These are phyloP conservation scores for Chaetomiaceae sp. DNA, from an alignment of 2,329 filamentous ascomycete species.

Conservation along the genomic window DNA sequence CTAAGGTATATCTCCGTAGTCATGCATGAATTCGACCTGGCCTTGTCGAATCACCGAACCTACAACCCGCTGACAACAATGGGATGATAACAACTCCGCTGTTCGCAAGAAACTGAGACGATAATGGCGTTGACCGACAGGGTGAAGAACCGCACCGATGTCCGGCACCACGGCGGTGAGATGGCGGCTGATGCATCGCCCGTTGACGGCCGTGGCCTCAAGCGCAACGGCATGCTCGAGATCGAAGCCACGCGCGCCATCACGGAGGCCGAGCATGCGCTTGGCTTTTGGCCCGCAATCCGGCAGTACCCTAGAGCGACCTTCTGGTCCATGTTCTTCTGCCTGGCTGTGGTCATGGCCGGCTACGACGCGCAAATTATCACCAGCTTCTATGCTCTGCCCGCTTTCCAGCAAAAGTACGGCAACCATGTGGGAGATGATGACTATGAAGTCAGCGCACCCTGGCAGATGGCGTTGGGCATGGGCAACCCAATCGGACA, in stretches of 20 bases:
- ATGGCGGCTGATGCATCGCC: too few species aligned
- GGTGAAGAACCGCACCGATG: too few species aligned
- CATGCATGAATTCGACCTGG: too few species aligned
- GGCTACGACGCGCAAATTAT: constrained; percentile 63
- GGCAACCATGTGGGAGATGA: constrained; percentile 45
- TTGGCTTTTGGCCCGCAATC: constrained; percentile 36
- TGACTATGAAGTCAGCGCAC: constrained; percentile 38
- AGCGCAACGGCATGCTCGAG: background rate
- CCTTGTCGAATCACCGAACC: too few species aligned
- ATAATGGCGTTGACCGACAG: too few species aligned
- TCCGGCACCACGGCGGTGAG: too few species aligned
- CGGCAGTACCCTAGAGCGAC: constrained; percentile 44
- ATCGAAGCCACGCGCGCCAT: constrained; percentile 1
- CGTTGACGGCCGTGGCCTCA: background rate
- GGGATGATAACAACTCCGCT: too few species aligned
- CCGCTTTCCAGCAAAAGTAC: constrained; percentile 54
- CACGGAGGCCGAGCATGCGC: background rate
- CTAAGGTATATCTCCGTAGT: too few species aligned
- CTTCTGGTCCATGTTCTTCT: constrained; percentile 56
- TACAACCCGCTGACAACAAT: too few species aligned
- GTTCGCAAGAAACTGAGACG: too few species aligned
- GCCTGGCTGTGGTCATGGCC: constrained; percentile 56
- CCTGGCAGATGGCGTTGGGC: constrained; percentile 45
- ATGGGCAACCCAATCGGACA: constrained; percentile 56
- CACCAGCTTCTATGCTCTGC: constrained; percentile 57